phyloP scores from a whole-genome alignment of 176 grass and related monocot genomes.

The Phragmites australis region DNA sequence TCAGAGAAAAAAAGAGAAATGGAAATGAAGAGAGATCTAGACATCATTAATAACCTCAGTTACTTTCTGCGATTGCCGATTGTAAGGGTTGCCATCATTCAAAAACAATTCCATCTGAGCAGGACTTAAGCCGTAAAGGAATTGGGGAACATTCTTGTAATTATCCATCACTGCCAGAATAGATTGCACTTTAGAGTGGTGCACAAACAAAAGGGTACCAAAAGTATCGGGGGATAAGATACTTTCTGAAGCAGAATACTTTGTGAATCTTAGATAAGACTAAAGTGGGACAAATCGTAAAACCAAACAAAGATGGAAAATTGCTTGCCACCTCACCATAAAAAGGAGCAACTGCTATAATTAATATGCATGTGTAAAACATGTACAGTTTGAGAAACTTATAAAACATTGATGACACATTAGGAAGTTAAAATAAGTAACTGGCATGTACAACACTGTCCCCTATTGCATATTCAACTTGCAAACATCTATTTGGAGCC shows the following conservation, averaged over 20 bases:
- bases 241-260: neutral
- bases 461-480: neutral
- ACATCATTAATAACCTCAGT: slow-evolving; percentile 50
- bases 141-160: slow-evolving; percentile 69
- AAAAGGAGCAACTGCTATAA: neutral
- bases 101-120: slow-evolving; percentile 86
- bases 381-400: neutral
- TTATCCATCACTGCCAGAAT: slow-evolving; percentile 75
- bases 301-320: neutral
- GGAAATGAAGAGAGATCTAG: neutral
- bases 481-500: slow-evolving; percentile 2
- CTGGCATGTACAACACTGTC: neutral
- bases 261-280: no score
- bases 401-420: no score
- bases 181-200: slow-evolving; percentile 4
- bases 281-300: neutral
- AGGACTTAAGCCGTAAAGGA: slow-evolving; percentile 67
- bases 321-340: neutral
- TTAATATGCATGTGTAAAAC: neutral
- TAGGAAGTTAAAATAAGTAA: neutral
- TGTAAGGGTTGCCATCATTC: slow-evolving; percentile 65
- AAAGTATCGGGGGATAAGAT: no score
- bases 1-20: neutral
- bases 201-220: no score
- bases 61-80: slow-evolving; percentile 56